A percentile compares a stretch with the other conserved stretches of the same genome.
These are phyloP conservation scores for Crithidia expoeki DNA, from an alignment of 208 protist genomes.

Conservation along the genomic window DNA sequence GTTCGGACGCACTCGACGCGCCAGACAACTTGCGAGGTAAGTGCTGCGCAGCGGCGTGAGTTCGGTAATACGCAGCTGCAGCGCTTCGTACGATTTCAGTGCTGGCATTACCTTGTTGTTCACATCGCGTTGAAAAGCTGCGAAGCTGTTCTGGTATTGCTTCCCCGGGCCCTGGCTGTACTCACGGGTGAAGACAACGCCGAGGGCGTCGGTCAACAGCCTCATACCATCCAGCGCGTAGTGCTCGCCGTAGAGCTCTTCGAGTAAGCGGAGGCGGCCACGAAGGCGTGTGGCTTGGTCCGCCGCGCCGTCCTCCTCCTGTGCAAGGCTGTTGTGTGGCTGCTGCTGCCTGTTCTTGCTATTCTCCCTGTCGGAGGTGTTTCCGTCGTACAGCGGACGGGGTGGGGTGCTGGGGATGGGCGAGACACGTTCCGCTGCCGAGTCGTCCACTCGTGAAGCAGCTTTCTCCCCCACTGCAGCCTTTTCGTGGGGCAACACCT, in stretches of 20 bases:
- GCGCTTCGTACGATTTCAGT: slow-evolving; percentile 42
- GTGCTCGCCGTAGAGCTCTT: slow-evolving; percentile 51
- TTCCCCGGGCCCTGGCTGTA: slow-evolving; percentile 37
- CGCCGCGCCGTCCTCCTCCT: not conserved
- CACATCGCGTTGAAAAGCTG: slow-evolving; percentile 42
- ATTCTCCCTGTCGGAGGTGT: not conserved
- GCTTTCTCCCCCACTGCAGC: not conserved
- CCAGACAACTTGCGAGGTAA: slow-evolving; percentile 68
- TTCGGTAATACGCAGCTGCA: slow-evolving; percentile 35
- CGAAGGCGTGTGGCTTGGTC: not conserved
- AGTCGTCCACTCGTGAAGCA: not conserved
- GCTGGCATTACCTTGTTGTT: slow-evolving; percentile 27
- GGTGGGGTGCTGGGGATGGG: slow-evolving; percentile 9
- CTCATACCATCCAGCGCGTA: slow-evolving; percentile 57
- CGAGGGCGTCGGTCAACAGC: slow-evolving; percentile 52
- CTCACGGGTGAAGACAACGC: slow-evolving; percentile 62
- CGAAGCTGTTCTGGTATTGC: slow-evolving; percentile 33
- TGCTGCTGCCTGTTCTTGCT: not conserved
- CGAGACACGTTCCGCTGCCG: slow-evolving; percentile 2
- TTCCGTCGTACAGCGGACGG: not conserved
- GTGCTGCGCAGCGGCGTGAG: slow-evolving; percentile 49
- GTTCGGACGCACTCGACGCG: slow-evolving; percentile 46
- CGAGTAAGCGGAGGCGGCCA: slow-evolving; percentile 30
- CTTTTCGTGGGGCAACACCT: no score
- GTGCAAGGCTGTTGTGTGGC: not conserved